These are phyloP conservation scores for Peziza echinospora DNA, from an alignment of 495 filamentous ascomycete species.

Conservation along the genomic window DNA sequence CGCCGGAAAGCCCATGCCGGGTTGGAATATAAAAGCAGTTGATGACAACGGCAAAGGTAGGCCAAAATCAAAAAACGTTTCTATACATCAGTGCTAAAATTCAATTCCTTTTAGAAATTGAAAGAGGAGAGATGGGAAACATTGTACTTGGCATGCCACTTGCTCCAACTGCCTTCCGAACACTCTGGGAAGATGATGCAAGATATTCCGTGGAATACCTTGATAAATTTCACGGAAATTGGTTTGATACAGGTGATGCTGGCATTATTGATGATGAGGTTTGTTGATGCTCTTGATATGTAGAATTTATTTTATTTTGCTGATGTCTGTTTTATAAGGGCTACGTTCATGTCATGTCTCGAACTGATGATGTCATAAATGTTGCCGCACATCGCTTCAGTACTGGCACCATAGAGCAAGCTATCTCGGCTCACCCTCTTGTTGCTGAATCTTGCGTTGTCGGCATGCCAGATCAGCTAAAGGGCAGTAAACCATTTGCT, in stretches of 20 bases:
- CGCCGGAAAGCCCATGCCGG: slow-evolving; percentile 74
- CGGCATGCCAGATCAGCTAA: slow-evolving; percentile 61
- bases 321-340: no score
- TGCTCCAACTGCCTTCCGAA: slow-evolving; percentile 66
- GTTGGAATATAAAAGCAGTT: slow-evolving; percentile 68
- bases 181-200: slow-evolving; percentile 63
- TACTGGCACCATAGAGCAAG: slow-evolving; percentile 78
- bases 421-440: slow-evolving; percentile 53
- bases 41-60: slow-evolving; percentile 41
- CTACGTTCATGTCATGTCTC: slow-evolving; percentile 45
- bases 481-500: slow-evolving; percentile 79
- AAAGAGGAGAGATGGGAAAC: slow-evolving; percentile 60
- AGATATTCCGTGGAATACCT: slow-evolving; percentile 65
- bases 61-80: no score
- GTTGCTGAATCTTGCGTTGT: slow-evolving; percentile 71
- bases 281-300: no score
- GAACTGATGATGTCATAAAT: slow-evolving; percentile 80
- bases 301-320: no score
- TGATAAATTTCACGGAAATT: slow-evolving; percentile 53
- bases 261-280: slow-evolving; percentile 55
- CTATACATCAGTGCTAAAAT: no score
- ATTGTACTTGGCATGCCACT: slow-evolving; percentile 68
- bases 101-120: slow-evolving; percentile 31
- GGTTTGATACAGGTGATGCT: slow-evolving; percentile 80
- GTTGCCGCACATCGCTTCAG: slow-evolving; percentile 83